Conservation (phyloP, 2,329 filamentous ascomycete genomes). For the Monosporascus sp. region DNA sequence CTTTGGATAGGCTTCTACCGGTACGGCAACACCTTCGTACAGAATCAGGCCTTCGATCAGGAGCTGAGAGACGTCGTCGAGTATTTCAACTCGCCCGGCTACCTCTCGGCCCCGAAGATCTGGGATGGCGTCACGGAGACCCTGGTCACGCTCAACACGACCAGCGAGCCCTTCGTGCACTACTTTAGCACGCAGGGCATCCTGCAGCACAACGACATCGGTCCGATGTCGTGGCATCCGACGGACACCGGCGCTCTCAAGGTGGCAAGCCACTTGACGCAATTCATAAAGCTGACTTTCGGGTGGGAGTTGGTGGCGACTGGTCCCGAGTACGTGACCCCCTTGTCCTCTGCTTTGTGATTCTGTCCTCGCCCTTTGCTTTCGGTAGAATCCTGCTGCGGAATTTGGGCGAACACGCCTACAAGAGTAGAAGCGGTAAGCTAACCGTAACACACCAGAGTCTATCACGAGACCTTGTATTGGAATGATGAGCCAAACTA, state of each 20-base stretch:
- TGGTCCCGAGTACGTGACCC: slow-evolving; percentile 45
- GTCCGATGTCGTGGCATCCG: slow-evolving; percentile 48
- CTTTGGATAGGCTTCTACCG: slow-evolving; percentile 48
- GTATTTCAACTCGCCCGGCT: slow-evolving; percentile 44
- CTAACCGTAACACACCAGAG: slow-evolving; percentile 15
- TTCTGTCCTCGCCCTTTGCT: slow-evolving; percentile 9
- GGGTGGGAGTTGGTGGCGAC: slow-evolving; percentile 51
- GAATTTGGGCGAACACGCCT: background rate
- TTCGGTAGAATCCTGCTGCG: background rate
- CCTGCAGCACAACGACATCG: slow-evolving; percentile 57
- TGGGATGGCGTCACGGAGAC: slow-evolving; percentile 37
- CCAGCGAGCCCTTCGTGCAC: slow-evolving; percentile 45
- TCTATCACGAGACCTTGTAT: slow-evolving; percentile 43
- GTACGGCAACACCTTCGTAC: slow-evolving; percentile 44
- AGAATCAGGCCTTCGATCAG: slow-evolving; percentile 41
- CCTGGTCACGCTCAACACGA: slow-evolving; percentile 25
- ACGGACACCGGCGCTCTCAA: slow-evolving; percentile 59
- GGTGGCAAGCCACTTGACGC: slow-evolving; percentile 53
- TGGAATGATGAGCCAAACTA: slow-evolving; percentile 47
- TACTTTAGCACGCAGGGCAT: slow-evolving; percentile 59
- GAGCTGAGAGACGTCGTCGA: slow-evolving; percentile 47
- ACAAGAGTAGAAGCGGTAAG: background rate
- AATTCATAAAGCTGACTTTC: slow-evolving; percentile 51
- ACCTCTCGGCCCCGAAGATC: slow-evolving; percentile 32
- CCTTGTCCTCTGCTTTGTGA: slow-evolving; percentile 10